Base-by-base conservation (phyloP, 371 early-diverging fungal genomes). In the Funneliformis caledonium region DNA sequence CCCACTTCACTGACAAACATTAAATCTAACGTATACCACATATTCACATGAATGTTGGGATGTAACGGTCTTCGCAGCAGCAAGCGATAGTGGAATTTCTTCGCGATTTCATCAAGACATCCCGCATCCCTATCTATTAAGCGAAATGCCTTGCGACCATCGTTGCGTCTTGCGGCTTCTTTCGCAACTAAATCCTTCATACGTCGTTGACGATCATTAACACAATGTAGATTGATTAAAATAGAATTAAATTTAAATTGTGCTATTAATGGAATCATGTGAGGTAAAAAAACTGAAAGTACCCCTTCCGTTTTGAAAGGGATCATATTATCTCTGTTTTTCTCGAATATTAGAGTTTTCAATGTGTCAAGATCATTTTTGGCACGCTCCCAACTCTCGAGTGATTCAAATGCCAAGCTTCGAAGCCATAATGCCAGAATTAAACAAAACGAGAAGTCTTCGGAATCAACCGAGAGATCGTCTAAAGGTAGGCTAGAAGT, bases 1-100 rank as follows among this genome's bases (percentile, higher is more conserved):
- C 72, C 72, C 45, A 79, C 56, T 70, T 79, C 80, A 42, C 80
- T 79, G 6, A 79, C 80, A 42, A 68, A 50, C 80, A 79, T 79
- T 2, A 79, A 26, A 59, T 79, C 80, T 47, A 79, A 22, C 2
- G 72, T 70, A 59, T 79, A 79, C 80, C 80, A 79, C 72, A 68
- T 79, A 26, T 79, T 52, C 11, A 79, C 19, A 56, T 79, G 80
- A 2, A 79, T 79, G 45, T 70, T 59, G 1, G 80, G 72, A 60
- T 79, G 80, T 10, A 79, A 31, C 5, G 80, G 80, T 67, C 59
- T 68, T 60, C 72, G 14, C 11, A 79, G 37, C 16, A 52, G 43
- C 11, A 79, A 47, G 26, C 80, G 69, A 69, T 79, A 79, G 19
- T 79, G 72, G 70, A 79, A 79, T 45, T 43, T 69, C 60, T 79